phyloP scores from a whole-genome alignment of 441 rosid species.

The Monsonia emarginata region DNA sequence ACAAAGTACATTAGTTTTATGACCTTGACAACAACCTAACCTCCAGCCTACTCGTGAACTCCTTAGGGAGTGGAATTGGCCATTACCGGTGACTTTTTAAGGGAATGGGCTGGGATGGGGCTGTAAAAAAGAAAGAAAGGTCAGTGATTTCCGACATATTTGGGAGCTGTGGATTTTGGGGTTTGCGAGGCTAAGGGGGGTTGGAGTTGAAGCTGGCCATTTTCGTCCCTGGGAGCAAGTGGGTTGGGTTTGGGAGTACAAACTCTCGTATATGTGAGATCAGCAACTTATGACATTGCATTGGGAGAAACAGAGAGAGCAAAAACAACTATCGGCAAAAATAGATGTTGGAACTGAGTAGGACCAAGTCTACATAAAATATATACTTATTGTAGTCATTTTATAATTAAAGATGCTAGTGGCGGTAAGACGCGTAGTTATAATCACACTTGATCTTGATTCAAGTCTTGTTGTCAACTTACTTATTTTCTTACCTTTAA shows the following conservation, averaged over 20 bases:
- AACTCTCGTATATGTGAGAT: conserved; percentile 38
- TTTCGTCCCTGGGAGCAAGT: conserved; percentile 36
- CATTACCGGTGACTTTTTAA: conserved; percentile 38
- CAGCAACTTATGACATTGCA: conserved; percentile 10
- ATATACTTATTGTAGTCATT: too few relatives aligned
- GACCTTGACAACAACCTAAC: too few relatives aligned
- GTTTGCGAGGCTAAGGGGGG: conserved; percentile 27
- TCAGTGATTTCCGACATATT: conserved; percentile 30
- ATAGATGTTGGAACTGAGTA: too few relatives aligned
- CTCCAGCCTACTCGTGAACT: conserved; percentile 55
- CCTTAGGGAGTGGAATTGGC: conserved; percentile 62
- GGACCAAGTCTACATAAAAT: too few relatives aligned
- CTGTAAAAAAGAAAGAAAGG: conserved; percentile 67
- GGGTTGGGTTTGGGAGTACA: conserved; percentile 65
- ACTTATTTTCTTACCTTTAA: too few relatives aligned
- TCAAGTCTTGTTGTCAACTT: too few relatives aligned
- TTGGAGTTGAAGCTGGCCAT: not conserved
- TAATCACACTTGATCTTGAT: too few relatives aligned
- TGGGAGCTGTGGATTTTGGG: conserved; percentile 26
- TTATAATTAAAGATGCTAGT: too few relatives aligned
- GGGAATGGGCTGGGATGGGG: conserved; percentile 59
- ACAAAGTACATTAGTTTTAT: too few relatives aligned
- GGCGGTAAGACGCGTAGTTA: too few relatives aligned
- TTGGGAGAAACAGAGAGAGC: not conserved
- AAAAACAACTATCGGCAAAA: too few relatives aligned